phyloP scores from a whole-genome alignment of 1,284 basidiomycete species.

The Sporisorium exsertum region DNA sequence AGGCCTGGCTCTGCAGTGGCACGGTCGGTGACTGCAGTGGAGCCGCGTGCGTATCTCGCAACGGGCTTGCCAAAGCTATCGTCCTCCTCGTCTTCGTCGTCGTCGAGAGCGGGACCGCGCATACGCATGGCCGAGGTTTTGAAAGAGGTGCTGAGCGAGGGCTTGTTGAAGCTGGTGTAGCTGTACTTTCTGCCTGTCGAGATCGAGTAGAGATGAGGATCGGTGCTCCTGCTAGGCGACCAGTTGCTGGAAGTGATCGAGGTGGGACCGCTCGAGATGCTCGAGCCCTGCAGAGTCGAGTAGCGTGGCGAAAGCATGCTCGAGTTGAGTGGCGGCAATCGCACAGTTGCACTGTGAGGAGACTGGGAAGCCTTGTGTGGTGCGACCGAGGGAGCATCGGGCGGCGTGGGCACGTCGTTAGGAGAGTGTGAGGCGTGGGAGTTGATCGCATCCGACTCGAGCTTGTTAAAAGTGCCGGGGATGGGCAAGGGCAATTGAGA shows the following conservation, averaged over 20 bases:
- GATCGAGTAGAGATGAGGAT: conserved; percentile 56
- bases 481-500: conserved; percentile 51
- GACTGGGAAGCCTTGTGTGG: conserved; percentile 35
- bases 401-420: conserved; percentile 63
- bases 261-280: conserved; percentile 52
- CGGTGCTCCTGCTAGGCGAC: conserved; percentile 51
- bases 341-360: conserved; percentile 27
- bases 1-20: conserved; percentile 36
- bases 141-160: conserved; percentile 62
- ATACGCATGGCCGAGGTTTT: conserved; percentile 62
- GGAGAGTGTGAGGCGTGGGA: conserved; percentile 56
- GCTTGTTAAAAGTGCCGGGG: conserved; percentile 35
- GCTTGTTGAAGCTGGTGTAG: conserved; percentile 50
- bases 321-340: conserved; percentile 44
- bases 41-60: conserved; percentile 21
- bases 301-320: conserved; percentile 51
- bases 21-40: conserved; percentile 23
- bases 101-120: conserved; percentile 41
- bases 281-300: conserved; percentile 46
- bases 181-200: conserved; percentile 51
- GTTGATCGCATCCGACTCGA: conserved; percentile 21
- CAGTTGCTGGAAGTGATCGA: conserved; percentile 53
- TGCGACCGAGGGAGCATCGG: conserved; percentile 50
- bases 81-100: conserved; percentile 53
- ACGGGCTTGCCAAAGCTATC: conserved; percentile 51